These are phyloP conservation scores for Trypanosoma theileri DNA, from an alignment of 208 protist genomes.

Conservation along the genomic window DNA sequence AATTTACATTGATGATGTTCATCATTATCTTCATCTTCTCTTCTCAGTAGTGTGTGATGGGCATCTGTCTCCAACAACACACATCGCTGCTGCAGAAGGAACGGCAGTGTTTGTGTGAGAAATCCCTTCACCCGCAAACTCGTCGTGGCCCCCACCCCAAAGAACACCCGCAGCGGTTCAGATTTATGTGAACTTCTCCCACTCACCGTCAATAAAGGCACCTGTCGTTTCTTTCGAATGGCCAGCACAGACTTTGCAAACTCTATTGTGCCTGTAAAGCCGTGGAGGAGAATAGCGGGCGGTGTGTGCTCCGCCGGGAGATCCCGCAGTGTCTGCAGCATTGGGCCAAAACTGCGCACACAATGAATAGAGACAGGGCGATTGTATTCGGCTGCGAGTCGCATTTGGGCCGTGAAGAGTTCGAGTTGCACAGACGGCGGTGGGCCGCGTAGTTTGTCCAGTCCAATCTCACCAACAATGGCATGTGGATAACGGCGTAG, in stretches of 20 bases:
- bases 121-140: conserved; percentile 65
- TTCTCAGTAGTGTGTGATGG: conserved; percentile 18
- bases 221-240: conserved; percentile 29
- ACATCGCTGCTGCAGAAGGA: conserved; percentile 42
- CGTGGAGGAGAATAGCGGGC: conserved; percentile 78
- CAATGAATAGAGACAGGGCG: conserved; percentile 82
- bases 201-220: background rate
- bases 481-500: conserved; percentile 44
- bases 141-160: conserved; percentile 60
- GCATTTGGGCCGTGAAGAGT: conserved; percentile 58
- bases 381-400: conserved; percentile 50
- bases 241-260: conserved; percentile 65
- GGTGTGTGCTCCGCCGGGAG: conserved; percentile 42
- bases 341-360: conserved; percentile 66
- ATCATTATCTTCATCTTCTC: background rate
- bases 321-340: conserved; percentile 50
- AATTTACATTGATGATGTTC: background rate
- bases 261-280: conserved; percentile 71
- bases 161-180: conserved; percentile 43
- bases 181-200: conserved; percentile 10
- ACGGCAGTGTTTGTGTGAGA: conserved; percentile 39
- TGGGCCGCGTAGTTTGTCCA: conserved; percentile 77
- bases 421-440: conserved; percentile 37
- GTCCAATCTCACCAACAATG: conserved; percentile 84
- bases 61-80: conserved; percentile 69